phyloP scores from a whole-genome alignment of 805 yeast species.

The Yamadazyma sp. region DNA sequence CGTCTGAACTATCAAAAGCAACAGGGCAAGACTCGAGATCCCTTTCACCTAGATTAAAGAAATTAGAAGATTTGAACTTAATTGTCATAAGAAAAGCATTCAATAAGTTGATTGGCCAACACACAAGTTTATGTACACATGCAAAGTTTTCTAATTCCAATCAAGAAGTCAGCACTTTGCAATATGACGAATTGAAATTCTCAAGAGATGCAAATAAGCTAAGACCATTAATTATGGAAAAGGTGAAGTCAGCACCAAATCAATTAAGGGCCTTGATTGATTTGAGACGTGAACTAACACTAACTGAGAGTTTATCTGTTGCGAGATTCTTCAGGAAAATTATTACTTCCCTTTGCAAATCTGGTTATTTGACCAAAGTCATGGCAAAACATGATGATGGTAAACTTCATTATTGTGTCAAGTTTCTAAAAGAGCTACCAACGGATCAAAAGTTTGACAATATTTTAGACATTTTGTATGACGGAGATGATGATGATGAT shows the following conservation, averaged over 20 bases:
- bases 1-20: slow-evolving; percentile 51
- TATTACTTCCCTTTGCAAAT: slow-evolving; percentile 42
- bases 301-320: slow-evolving; percentile 38
- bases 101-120: slow-evolving; percentile 41
- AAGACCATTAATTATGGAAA: slow-evolving; percentile 40
- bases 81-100: slow-evolving; percentile 38
- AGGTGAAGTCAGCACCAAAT: slow-evolving; percentile 56
- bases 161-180: slow-evolving; percentile 16
- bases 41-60: slow-evolving; percentile 58
- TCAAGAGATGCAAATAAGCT: slow-evolving; percentile 26
- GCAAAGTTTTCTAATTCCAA: slow-evolving; percentile 38
- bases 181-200: slow-evolving; percentile 10
- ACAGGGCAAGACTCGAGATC: slow-evolving; percentile 74
- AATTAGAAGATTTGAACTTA: slow-evolving; percentile 48
- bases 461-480: slow-evolving; percentile 9
- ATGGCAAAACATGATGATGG: slow-evolving; percentile 33
- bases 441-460: slow-evolving; percentile 24
- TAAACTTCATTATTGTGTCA: slow-evolving; percentile 23
- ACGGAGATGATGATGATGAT: slow-evolving; percentile 21
- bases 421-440: slow-evolving; percentile 45
- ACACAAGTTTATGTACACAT: slow-evolving; percentile 53
- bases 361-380: slow-evolving; percentile 48
- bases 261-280: slow-evolving; percentile 60
- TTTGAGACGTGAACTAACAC: slow-evolving; percentile 55
- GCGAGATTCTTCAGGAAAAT: slow-evolving; percentile 49